Percentiles rank a stretch among this genome's conserved stretches.
Conservation (phyloP, 352 stramenopile species). For the Pythium coloratum region DNA sequence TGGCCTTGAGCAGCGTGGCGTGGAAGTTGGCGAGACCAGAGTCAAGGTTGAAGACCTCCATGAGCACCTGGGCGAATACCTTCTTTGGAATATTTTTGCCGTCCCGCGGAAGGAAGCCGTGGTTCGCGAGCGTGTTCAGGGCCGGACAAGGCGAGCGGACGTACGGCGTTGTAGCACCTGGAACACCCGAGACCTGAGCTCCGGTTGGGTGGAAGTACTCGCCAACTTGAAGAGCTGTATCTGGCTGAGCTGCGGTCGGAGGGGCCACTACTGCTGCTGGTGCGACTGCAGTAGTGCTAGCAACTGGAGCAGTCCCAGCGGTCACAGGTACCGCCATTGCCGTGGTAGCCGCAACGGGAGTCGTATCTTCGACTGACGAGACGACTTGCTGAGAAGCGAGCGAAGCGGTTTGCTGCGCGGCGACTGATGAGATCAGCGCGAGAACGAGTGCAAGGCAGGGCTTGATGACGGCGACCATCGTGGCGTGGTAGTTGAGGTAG, state of each 20-base stretch:
- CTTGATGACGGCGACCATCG: neutral
- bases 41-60: neutral
- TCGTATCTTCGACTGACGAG: neutral
- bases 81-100: constrained; percentile 33
- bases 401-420: neutral
- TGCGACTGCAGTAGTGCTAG: too few relatives aligned
- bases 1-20: constrained; percentile 25
- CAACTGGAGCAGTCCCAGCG: too few relatives aligned
- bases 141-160: constrained; percentile 46
- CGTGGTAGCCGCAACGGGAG: neutral
- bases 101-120: constrained; percentile 48
- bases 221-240: neutral
- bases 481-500: neutral
- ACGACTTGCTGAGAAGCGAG: neutral
- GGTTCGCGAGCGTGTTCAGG: constrained; percentile 63
- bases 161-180: constrained; percentile 12
- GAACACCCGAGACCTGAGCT: constrained; percentile 9
- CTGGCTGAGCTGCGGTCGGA: neutral
- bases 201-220: constrained; percentile 18
- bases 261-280: neutral
- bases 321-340: neutral
- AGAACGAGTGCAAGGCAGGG: neutral
- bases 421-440: neutral
- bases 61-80: neutral
- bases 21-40: constrained; percentile 32